Percentiles rank a stretch among this genome's conserved stretches.
Conservation (phyloP, 768 basidiomycete species). For the Russula lepida region DNA sequence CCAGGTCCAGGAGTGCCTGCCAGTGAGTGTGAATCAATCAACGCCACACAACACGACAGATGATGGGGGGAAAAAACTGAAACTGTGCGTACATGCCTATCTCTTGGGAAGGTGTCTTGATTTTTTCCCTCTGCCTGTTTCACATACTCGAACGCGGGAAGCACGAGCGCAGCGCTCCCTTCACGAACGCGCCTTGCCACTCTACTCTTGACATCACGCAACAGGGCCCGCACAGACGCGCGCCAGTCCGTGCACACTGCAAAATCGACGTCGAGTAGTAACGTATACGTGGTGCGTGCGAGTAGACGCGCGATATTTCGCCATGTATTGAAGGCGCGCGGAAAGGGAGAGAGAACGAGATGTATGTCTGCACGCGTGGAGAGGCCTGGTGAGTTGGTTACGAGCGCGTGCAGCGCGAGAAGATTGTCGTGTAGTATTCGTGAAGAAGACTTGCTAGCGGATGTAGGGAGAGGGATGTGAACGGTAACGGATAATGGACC, state of each 20-base stretch:
- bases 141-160: constrained; percentile 80
- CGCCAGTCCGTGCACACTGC: constrained; percentile 77
- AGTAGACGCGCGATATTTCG: constrained; percentile 79
- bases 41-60: neutral
- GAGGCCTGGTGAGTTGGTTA: constrained; percentile 59
- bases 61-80: neutral
- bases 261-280: constrained; percentile 92
- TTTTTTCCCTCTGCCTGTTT: constrained; percentile 57
- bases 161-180: constrained; percentile 64
- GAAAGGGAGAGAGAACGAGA: constrained; percentile 69
- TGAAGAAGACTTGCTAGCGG: constrained; percentile 29
- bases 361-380: constrained; percentile 72
- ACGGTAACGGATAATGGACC: constrained; percentile 82
- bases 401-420: constrained; percentile 54
- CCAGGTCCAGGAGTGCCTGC: constrained; percentile 52
- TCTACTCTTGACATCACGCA: constrained; percentile 6
- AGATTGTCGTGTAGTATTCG: constrained; percentile 37
- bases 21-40: neutral
- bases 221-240: constrained; percentile 35
- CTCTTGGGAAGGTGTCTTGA: constrained; percentile 50
- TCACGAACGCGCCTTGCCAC: constrained; percentile 42
- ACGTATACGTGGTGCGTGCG: constrained; percentile 73
- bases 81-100: constrained; percentile 47
- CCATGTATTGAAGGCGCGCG: constrained; percentile 69
- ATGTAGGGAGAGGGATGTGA: constrained; percentile 50